Conservation (phyloP, 116 monocot genomes). For the Cymodocea nodosa region DNA sequence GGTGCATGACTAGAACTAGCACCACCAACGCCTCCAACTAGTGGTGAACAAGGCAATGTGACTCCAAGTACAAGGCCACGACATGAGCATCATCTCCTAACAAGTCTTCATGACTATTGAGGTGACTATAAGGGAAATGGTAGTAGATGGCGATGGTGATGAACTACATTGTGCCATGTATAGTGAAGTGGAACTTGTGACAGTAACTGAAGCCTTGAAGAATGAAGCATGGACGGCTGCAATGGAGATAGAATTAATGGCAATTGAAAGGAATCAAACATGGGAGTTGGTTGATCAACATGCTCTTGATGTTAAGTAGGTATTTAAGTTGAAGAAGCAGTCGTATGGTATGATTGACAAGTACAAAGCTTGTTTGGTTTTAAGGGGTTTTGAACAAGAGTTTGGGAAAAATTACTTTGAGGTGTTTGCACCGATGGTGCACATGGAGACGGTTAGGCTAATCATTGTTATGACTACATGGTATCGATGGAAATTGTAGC, state of each 20-base stretch:
- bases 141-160: too few relatives aligned
- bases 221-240: background rate
- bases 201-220: background rate
- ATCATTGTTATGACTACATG: background rate
- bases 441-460: background rate
- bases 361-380: slow-evolving; percentile 10
- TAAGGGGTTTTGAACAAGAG: slow-evolving; percentile 1
- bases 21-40: too few relatives aligned
- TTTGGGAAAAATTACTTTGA: background rate
- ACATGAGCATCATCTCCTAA: too few relatives aligned
- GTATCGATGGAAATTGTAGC: background rate
- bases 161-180: too few relatives aligned
- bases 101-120: too few relatives aligned
- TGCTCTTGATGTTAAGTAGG: slow-evolving; percentile 16
- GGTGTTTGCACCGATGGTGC: slow-evolving; percentile 1
- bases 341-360: slow-evolving; percentile 9
- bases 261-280: slow-evolving; percentile 1
- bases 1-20: too few relatives aligned
- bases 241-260: slow-evolving; percentile 7
- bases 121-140: too few relatives aligned
- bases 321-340: slow-evolving; percentile 12
- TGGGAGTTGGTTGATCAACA: slow-evolving; percentile 5
- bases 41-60: too few relatives aligned
- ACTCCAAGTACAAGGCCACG: too few relatives aligned
- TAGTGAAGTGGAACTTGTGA: background rate